Base-by-base conservation (phyloP, 2,329 filamentous ascomycete species). In the Neonectria magnoliae region DNA sequence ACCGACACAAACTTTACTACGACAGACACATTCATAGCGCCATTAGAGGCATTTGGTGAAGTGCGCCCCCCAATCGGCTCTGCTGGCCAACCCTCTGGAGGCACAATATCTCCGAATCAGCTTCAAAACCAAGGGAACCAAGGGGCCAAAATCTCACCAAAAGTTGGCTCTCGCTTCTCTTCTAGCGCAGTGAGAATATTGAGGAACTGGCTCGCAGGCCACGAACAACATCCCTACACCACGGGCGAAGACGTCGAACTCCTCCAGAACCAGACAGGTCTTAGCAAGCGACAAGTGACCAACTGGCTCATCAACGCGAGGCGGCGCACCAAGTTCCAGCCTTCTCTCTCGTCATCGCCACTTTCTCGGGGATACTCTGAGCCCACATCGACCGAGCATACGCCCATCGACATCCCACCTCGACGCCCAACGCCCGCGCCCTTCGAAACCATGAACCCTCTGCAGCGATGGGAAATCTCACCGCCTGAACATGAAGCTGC, bases 281-380 rank as follows among this genome's bases (percentile, higher is more conserved):
- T 97, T 18, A 93, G 87, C 74, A 87, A 91, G 70, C 90, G 85
- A 6, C 93, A 97, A 75, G 93, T 97, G 63, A 88, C 89, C 5
- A 97, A 96, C 75, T 97, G 93, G 93, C 87, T 97, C 42, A 93
- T 93, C 59, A 97, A 97, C 77, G 92, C 93, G 36, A 88, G 93
- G 27, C 87, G 93, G 56, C 86, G 93, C 64, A 89, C 91, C 69
- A 97, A 96, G 81, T 88, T 90, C 3, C 54, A 63, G 0, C 54
- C 31, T 1, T 16, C 33, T 0, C 29, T 60, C 7, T 29, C 48
- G 3, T 44, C 56, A 14, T 16, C 14, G 33, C 33, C 5, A 14
- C 13, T 36, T 6, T 11, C 44, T 51, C 44, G 27, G 1, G 16
- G 51, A 5, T 9, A 27, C 2, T 36, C 38, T n/a, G 31, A 57